Conservation (phyloP, 2,329 filamentous ascomycete species). For the Trichoderma asperellum region DNA sequence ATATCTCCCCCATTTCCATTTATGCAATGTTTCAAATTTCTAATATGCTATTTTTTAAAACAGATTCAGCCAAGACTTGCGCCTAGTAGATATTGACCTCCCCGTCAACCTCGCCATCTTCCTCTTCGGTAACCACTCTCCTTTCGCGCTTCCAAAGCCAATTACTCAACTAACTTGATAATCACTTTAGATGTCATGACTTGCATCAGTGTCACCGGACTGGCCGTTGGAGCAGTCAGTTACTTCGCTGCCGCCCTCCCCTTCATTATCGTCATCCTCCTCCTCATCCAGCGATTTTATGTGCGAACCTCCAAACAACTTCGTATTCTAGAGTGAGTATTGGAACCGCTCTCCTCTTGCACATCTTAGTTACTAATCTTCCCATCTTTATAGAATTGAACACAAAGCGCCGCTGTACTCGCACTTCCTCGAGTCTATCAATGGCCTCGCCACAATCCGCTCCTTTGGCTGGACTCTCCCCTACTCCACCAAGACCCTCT, state of each 20-base stretch:
- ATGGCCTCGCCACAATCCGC: slow-evolving; percentile 43
- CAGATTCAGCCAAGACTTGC: slow-evolving; percentile 50
- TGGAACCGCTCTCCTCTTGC: too few relatives aligned
- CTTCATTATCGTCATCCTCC: slow-evolving; percentile 46
- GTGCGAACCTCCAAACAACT: slow-evolving; percentile 60
- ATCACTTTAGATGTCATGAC: slow-evolving; percentile 35
- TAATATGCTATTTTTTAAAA: background rate
- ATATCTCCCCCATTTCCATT: background rate
- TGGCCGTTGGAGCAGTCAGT: slow-evolving; percentile 49
- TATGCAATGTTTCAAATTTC: background rate
- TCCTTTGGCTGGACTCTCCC: slow-evolving; percentile 46
- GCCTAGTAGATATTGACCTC: slow-evolving; percentile 46
- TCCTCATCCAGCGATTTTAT: slow-evolving; percentile 55
- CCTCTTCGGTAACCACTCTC: slow-evolving; percentile 34
- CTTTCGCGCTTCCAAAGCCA: background rate
- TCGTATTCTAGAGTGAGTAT: slow-evolving; percentile 51
- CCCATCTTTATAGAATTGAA: slow-evolving; percentile 36
- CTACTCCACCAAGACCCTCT: slow-evolving; percentile 44
- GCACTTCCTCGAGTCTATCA: slow-evolving; percentile 41
- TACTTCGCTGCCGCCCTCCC: slow-evolving; percentile 53
- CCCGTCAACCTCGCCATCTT: slow-evolving; percentile 38
- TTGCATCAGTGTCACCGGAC: slow-evolving; percentile 49
- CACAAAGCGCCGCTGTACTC: slow-evolving; percentile 42
- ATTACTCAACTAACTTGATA: slow-evolving; percentile 13
- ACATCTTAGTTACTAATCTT: background rate